phyloP scores from a whole-genome alignment of 2,329 filamentous ascomycete species.

The Penicillium sp. region DNA sequence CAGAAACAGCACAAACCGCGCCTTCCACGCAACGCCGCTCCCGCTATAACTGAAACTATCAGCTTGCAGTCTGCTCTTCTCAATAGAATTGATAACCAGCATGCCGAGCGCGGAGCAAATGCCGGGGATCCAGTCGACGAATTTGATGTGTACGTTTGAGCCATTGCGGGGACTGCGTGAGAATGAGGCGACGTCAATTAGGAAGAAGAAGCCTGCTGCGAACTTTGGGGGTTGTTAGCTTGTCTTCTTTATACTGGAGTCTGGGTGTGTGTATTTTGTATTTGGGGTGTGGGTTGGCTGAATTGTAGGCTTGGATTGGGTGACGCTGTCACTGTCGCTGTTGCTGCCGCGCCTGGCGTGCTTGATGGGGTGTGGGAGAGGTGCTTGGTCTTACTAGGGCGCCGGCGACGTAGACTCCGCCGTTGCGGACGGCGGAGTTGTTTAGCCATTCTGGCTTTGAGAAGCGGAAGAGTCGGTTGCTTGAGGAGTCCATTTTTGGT shows the following conservation, averaged over 20 bases:
- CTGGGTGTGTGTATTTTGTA: too few relatives aligned
- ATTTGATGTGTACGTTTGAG: constrained; percentile 61
- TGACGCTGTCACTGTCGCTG: too few relatives aligned
- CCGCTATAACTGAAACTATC: constrained; percentile 64
- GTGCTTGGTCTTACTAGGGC: constrained; percentile 59
- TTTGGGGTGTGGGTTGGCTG: background rate
- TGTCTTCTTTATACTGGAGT: too few relatives aligned
- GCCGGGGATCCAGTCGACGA: constrained; percentile 68
- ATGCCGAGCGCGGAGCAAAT: constrained; percentile 68
- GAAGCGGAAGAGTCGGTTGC: constrained; percentile 62
- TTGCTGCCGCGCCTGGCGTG: background rate
- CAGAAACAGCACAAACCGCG: constrained; percentile 63
- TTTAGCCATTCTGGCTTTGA: constrained; percentile 65
- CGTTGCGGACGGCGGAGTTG: constrained; percentile 59
- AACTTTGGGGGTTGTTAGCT: constrained; percentile 48
- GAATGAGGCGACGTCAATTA: constrained; percentile 63
- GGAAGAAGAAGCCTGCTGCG: constrained; percentile 65
- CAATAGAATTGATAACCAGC: constrained; percentile 69
- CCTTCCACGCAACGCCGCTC: constrained; percentile 67
- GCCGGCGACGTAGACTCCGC: constrained; percentile 64
- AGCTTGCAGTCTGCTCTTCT: constrained; percentile 61
- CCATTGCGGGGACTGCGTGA: constrained; percentile 61
- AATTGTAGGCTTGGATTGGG: background rate
- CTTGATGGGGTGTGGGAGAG: constrained; percentile 8
- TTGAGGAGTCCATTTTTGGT: constrained; percentile 42